Percentiles rank a stretch among this genome's conserved stretches.
phyloP scores from a whole-genome alignment of 2,329 filamentous ascomycete genomes.

The Corniculantispora saksenae region DNA sequence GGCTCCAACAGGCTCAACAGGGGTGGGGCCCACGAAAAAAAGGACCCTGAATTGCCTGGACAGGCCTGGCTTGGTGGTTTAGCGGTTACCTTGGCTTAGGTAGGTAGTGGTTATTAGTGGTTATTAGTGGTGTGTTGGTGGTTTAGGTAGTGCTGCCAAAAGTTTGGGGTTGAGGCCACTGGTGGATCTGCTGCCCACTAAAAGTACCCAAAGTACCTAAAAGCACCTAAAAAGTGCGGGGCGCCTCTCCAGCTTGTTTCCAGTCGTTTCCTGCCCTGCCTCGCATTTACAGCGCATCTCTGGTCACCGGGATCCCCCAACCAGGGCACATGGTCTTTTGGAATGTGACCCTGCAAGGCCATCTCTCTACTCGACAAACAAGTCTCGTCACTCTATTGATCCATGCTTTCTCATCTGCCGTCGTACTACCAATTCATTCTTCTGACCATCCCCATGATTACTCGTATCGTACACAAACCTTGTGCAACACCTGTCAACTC shows the following conservation, averaged over 20 bases:
- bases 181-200: conserved; percentile 14
- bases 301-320: conserved; percentile 1
- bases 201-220: too few species aligned
- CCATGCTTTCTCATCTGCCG: neutral
- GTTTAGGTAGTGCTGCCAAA: too few species aligned
- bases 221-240: conserved; percentile 13
- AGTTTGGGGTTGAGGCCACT: conserved; percentile 6
- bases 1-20: neutral
- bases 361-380: neutral
- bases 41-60: conserved; percentile 11
- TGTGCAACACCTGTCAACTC: too few species aligned
- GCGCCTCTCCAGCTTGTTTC: neutral
- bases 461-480: neutral
- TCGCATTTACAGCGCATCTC: too few species aligned
- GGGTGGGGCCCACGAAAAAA: neutral
- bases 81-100: too few species aligned
- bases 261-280: too few species aligned
- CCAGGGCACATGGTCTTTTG: neutral
- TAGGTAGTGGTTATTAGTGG: too few species aligned
- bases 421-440: too few species aligned
- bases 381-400: neutral
- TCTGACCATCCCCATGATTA: conserved; percentile 9
- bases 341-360: neutral
- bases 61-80: too few species aligned
- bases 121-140: neutral